Conservation (phyloP, 257 asterid species). For the Petrea volubilis region DNA sequence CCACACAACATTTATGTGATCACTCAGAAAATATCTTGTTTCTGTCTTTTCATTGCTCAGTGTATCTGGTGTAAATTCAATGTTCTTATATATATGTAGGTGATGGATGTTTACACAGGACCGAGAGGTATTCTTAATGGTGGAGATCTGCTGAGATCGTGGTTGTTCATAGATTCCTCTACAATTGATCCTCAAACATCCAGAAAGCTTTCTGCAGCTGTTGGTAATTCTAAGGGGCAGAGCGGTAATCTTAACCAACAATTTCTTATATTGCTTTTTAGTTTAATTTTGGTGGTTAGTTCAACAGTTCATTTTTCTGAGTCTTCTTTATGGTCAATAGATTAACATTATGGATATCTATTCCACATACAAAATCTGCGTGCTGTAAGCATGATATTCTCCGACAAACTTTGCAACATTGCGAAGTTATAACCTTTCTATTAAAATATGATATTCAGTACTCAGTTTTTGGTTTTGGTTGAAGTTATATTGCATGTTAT, state of each 20-base stretch:
- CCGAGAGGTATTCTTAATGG: conserved; percentile 65
- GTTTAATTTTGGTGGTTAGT: background rate
- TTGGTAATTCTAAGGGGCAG: conserved; percentile 42
- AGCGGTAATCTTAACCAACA: conserved; percentile 38
- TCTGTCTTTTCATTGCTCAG: background rate
- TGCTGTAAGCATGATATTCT: background rate
- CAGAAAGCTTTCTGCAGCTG: conserved; percentile 59
- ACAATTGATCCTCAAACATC: conserved; percentile 96
- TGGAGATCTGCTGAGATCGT: conserved; percentile 51
- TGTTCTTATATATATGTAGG: conserved; percentile 41
- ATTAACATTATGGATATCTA: background rate
- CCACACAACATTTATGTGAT: background rate
- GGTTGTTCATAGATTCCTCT: conserved; percentile 86
- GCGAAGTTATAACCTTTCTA: too few species aligned
- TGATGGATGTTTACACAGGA: conserved; percentile 85
- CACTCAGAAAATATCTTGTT: background rate
- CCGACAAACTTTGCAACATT: background rate
- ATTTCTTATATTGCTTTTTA: background rate
- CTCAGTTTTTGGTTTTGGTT: too few species aligned
- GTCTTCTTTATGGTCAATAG: background rate
- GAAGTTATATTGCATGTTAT: too few species aligned
- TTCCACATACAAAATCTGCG: background rate
- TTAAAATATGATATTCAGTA: too few species aligned
- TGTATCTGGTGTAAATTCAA: background rate
- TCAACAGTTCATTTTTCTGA: background rate